A percentile compares a stretch with the other conserved stretches of the same genome.
phyloP scores from a whole-genome alignment of 192 early-diverging fungal genomes.

The Paraglomus brasilianum region DNA sequence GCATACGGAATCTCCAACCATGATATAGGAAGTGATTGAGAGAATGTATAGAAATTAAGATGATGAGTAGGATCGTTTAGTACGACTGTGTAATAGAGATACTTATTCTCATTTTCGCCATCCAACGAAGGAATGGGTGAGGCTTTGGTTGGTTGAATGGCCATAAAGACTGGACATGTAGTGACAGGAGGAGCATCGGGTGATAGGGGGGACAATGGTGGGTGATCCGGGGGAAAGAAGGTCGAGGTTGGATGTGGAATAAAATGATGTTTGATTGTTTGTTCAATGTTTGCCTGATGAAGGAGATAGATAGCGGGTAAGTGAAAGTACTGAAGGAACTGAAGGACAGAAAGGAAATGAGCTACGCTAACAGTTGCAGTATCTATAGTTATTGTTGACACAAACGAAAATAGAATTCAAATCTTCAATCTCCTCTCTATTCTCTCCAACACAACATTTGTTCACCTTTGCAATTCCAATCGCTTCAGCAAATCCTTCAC shows the following conservation, averaged over 20 bases:
- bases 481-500: constrained; percentile 55
- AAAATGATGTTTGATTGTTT: constrained; percentile 52
- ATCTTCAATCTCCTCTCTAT: not conserved
- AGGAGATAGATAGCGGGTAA: not conserved
- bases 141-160: constrained; percentile 53
- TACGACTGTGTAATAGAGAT: constrained; percentile 45
- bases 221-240: too few relatives aligned
- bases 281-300: constrained; percentile 55
- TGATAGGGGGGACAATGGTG: constrained; percentile 20
- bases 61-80: constrained; percentile 55
- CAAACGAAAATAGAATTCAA: not conserved
- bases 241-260: constrained; percentile 31
- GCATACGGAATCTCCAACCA: constrained; percentile 62
- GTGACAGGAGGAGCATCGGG: constrained; percentile 39
- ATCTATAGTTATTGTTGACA: not conserved
- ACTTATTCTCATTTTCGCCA: constrained; percentile 31
- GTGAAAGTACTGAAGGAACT: not conserved
- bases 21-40: constrained; percentile 51
- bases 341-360: not conserved
- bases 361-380: not conserved
- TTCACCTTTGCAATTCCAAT: constrained; percentile 54
- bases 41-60: constrained; percentile 50
- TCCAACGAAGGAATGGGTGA: not conserved
- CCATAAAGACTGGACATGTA: constrained; percentile 59
- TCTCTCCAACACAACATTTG: not conserved